Evolutionary conservation across 73 alveolate species (phyloP), one percentile per base, ranked within the genome.

Genomic region (Effrenium voratum): DNA sequence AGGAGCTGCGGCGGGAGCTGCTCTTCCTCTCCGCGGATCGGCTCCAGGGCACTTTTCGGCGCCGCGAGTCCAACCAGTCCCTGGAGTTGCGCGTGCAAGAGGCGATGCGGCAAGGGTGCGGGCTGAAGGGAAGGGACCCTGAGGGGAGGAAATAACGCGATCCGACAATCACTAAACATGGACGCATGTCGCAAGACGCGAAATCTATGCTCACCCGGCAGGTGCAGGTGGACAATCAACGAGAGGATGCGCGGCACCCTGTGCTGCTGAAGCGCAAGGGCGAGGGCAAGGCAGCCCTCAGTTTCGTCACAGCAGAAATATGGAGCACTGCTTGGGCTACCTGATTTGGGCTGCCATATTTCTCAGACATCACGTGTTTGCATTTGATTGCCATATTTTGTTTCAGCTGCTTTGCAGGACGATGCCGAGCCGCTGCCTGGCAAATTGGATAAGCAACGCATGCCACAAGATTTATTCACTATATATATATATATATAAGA

Each of bases 161-260:
- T 52, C 19, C 66, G 19, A 19, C 10, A 52, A 52, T 10, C 10
- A 19, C 66, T 19, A 19, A 52, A 52, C 28, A 13, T 52, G 19
- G 19, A 52, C 28, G 26, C 30, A 57, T 57, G n/a, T 30, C 26
- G 26, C 19, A 60, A 60, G 5, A 36, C 75, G 40, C 75, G 5
- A 60, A 60, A 60, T n/a, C n/a, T n/a, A 60, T 24, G 47, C 30
- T 68, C 16, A 24, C 12, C 43, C 41, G 8, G 28, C 80, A 86
- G 94, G 94, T 86, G 60, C 94, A 86, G 60, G 76, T 86, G 47
- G 94, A 86, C 82, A 86, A 86, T 38, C 94, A 86, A 82, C 94
- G 94, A n/a, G 94, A 86, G 24, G 94, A 86, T 34, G 94, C 94
- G 36, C 47, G 49, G 94, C 94, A 86, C 94, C 94, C 94, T 16